A percentile compares a stretch with the other conserved stretches of the same genome.
Evolutionary conservation across 495 filamentous ascomycete species (phyloP).

Genomic region (Haplographium delicatum): DNA sequence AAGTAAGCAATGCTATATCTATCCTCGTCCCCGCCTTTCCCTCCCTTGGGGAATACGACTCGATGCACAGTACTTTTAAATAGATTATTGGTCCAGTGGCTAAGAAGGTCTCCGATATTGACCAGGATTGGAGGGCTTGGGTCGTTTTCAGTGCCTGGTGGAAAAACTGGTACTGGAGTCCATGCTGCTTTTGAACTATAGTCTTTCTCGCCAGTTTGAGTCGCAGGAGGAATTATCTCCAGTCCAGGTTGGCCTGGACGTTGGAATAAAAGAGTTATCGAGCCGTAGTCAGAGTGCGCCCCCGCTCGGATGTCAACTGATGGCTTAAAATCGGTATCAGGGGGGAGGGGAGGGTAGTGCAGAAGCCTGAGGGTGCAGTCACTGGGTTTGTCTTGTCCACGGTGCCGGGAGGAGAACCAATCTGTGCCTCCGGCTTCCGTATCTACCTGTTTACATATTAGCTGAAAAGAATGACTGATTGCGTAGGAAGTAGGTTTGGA

Average conservation of each 20-base stretch:
- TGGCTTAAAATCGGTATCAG: conserved; percentile 38
- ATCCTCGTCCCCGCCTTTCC: conserved; percentile 43
- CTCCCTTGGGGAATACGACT: conserved; percentile 65
- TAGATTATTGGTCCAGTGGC: conserved; percentile 86
- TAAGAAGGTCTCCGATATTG: conserved; percentile 88
- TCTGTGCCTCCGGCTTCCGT: conserved; percentile 39
- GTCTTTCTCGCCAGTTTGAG: not conserved
- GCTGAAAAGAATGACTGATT: no score
- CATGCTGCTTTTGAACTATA: conserved; percentile 32
- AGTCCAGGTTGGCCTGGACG: conserved; percentile 76
- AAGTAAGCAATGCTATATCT: conserved; percentile 90
- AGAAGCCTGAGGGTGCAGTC: conserved; percentile 79
- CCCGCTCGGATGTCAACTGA: conserved; percentile 64
- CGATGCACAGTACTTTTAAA: conserved; percentile 83
- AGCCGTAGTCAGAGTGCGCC: conserved; percentile 85
- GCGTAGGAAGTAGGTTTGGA: conserved; percentile 18
- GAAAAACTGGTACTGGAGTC: conserved; percentile 58
- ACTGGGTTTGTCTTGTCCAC: conserved; percentile 51
- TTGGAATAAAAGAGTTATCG: conserved; percentile 83
- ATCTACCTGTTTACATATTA: conserved; percentile 29
- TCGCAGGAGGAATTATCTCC: conserved; percentile 63
- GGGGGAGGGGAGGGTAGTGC: conserved; percentile 61
- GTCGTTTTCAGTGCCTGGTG: conserved; percentile 45
- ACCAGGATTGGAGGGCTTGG: conserved; percentile 73
- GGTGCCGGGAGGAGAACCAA: conserved; percentile 72